Evolutionary conservation across 2,329 filamentous ascomycete genomes (phyloP).

Genomic region (Stagonosporopsis cucurbitacearum): DNA sequence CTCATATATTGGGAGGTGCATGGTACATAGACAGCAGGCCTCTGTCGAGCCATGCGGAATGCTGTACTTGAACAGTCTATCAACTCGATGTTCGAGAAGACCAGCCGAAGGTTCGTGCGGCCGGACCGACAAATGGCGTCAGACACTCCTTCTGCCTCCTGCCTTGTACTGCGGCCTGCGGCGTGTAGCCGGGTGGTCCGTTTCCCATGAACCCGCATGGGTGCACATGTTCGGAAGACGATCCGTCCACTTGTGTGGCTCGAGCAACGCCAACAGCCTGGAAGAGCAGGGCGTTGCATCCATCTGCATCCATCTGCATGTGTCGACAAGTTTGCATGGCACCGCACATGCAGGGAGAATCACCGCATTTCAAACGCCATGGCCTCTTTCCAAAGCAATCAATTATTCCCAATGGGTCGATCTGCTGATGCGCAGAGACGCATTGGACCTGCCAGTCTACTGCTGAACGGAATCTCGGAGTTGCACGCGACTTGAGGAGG

Average conservation of each 20-base stretch:
- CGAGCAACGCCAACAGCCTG: background rate
- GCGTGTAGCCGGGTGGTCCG: conserved; percentile 1
- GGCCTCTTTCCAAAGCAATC: background rate
- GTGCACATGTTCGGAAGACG: background rate
- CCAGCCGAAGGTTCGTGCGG: background rate
- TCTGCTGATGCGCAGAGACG: background rate
- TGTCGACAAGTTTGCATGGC: background rate
- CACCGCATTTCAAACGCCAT: background rate
- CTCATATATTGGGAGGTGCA: background rate
- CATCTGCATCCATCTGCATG: background rate
- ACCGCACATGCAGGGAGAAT: conserved; percentile 6
- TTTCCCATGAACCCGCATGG: conserved; percentile 1
- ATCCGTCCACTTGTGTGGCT: background rate
- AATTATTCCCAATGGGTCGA: background rate
- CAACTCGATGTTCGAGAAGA: background rate
- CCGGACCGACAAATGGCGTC: conserved; percentile 1
- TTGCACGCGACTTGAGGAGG: conserved; percentile 4
- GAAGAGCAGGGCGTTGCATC: background rate
- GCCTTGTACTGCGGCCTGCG: conserved; percentile 12
- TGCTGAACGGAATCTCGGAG: background rate
- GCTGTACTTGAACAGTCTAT: conserved; percentile 1
- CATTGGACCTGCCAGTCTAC: background rate
- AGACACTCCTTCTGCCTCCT: conserved; percentile 5
- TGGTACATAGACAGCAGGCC: background rate
- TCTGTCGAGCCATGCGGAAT: background rate